Conservation (phyloP, 805 yeast species). For the Candida lessepsii region DNA sequence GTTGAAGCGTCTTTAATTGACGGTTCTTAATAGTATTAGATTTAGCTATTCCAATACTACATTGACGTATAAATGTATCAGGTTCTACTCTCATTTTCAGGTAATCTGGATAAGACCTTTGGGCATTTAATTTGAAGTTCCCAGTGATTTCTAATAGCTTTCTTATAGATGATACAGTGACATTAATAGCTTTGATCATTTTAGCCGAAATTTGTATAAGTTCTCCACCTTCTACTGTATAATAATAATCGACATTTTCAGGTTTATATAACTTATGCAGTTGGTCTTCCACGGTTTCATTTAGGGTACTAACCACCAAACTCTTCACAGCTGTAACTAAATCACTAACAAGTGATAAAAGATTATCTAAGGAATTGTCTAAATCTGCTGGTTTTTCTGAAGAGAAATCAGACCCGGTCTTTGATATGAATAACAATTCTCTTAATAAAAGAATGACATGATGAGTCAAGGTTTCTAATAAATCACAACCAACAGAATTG, state of each 20-base stretch:
- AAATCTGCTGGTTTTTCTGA: conserved; percentile 41
- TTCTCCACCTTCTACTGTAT: conserved; percentile 66
- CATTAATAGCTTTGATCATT: conserved; percentile 55
- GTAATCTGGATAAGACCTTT: conserved; percentile 68
- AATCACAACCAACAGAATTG: conserved; percentile 66
- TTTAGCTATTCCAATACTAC: conserved; percentile 60
- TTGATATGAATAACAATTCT: conserved; percentile 62
- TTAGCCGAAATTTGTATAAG: conserved; percentile 59
- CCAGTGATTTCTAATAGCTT: conserved; percentile 56
- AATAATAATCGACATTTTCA: conserved; percentile 40
- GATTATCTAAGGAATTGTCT: conserved; percentile 52
- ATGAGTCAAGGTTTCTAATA: conserved; percentile 63
- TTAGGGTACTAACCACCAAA: conserved; percentile 55
- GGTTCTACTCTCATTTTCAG: conserved; percentile 55
- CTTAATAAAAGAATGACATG: conserved; percentile 64
- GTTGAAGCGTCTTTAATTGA: conserved; percentile 20
- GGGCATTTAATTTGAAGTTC: conserved; percentile 58
- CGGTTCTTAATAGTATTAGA: conserved; percentile 25
- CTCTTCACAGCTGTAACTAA: conserved; percentile 63
- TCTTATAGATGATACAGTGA: conserved; percentile 50
- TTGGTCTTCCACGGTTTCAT: conserved; percentile 37
- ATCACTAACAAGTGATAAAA: conserved; percentile 61
- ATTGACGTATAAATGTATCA: conserved; percentile 55
- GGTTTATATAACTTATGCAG: conserved; percentile 16
- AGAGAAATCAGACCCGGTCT: conserved; percentile 43